Evolutionary conservation across 2,329 filamentous ascomycete species (phyloP).

Genomic region (Fusarium sp.): DNA sequence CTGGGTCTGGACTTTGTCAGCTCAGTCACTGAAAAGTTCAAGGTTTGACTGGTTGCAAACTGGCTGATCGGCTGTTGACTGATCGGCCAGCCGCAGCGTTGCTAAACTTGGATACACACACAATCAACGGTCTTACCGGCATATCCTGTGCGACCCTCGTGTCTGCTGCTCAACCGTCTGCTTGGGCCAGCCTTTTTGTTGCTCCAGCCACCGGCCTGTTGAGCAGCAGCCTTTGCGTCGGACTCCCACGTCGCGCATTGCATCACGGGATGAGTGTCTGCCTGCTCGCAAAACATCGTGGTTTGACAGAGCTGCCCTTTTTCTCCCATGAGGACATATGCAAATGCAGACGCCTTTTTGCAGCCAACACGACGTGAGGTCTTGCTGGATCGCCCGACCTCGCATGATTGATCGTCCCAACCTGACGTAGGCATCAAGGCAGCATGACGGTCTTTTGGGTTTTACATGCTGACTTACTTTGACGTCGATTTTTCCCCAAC

Average conservation of each 20-base stretch:
- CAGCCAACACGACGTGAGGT: conserved; percentile 22
- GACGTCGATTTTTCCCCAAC: not conserved
- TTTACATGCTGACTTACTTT: not conserved
- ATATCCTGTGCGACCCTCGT: conserved; percentile 37
- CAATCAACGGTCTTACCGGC: conserved; percentile 22
- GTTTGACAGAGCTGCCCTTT: not conserved
- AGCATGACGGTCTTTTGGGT: not conserved
- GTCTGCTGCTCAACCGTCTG: conserved; percentile 38
- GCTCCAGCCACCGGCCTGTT: conserved; percentile 12
- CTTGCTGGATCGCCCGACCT: conserved; percentile 26
- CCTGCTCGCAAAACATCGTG: not conserved
- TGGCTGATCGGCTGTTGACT: not conserved
- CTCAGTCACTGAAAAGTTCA: not conserved
- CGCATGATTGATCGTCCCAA: conserved; percentile 24
- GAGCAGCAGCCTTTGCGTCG: conserved; percentile 1
- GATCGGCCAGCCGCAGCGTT: not conserved
- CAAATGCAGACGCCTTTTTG: not conserved
- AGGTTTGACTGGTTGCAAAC: not conserved
- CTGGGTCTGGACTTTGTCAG: not conserved
- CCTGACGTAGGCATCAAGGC: conserved; percentile 17
- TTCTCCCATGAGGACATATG: not conserved
- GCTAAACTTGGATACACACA: not conserved
- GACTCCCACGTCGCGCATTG: conserved; percentile 29
- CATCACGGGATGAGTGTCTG: conserved; percentile 25
- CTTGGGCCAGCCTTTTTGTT: conserved; percentile 3